Conservation (phyloP, 2,329 filamentous ascomycete genomes). For the Aspergillus bombycis region DNA sequence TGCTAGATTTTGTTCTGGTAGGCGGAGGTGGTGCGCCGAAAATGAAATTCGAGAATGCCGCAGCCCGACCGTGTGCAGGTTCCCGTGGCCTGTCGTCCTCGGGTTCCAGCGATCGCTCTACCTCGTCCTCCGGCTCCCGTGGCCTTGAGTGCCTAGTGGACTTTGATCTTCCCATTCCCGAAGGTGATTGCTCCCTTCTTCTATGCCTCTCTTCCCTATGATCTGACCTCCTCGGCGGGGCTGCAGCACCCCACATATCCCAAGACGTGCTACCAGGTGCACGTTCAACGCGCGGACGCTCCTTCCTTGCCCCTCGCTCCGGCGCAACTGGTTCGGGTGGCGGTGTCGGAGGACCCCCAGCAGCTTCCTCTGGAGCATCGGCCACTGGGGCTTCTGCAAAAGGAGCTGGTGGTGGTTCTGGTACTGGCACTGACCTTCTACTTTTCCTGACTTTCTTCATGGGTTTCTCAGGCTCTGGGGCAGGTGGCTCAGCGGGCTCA, state of each 20-base stretch:
- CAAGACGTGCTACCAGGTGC: conserved; percentile 69
- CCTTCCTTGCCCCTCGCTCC: conserved; percentile 67
- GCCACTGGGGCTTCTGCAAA: conserved; percentile 49
- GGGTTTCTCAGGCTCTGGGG: conserved; percentile 30
- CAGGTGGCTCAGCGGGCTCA: conserved; percentile 29
- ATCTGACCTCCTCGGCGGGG: conserved; percentile 49
- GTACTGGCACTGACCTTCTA: conserved; percentile 32
- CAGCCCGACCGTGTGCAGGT: conserved; percentile 59
- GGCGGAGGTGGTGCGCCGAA: conserved; percentile 66
- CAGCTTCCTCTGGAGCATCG: conserved; percentile 25
- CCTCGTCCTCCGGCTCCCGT: conserved; percentile 58
- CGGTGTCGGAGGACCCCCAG: conserved; percentile 50
- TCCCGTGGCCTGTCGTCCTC: conserved; percentile 65
- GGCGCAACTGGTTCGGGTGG: conserved; percentile 57
- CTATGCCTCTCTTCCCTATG: conserved; percentile 53
- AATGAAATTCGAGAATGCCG: conserved; percentile 63
- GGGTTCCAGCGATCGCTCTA: conserved; percentile 71
- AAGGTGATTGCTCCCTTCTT: conserved; percentile 44
- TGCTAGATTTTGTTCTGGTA: conserved; percentile 66
- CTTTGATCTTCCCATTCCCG: conserved; percentile 58
- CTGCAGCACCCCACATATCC: conserved; percentile 71
- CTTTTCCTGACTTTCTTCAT: conserved; percentile 41
- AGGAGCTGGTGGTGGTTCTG: conserved; percentile 47
- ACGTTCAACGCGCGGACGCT: conserved; percentile 75
- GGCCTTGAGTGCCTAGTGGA: conserved; percentile 63